A percentile compares a stretch with the other conserved stretches of the same genome.
Evolutionary conservation across 192 early-diverging fungal genomes (phyloP).

Genomic region (Backusella westeae): DNA sequence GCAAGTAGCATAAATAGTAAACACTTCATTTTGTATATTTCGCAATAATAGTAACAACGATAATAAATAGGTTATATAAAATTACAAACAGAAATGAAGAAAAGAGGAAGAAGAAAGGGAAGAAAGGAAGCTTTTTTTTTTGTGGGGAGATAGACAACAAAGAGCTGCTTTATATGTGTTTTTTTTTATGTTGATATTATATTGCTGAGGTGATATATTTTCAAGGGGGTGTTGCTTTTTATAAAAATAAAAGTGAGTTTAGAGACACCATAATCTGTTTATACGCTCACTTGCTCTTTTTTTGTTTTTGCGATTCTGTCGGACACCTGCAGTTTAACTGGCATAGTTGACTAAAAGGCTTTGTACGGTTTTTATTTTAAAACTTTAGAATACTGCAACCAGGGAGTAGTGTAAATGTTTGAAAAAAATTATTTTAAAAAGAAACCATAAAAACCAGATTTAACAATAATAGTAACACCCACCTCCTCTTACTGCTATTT

Average conservation of each 20-base stretch:
- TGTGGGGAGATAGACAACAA: background rate
- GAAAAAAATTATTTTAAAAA: background rate
- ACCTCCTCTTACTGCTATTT: slow-evolving; percentile 1
- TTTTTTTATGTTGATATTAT: background rate
- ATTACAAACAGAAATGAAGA: background rate
- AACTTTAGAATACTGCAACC: background rate
- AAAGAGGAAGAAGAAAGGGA: background rate
- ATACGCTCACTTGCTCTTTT: background rate
- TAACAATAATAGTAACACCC: background rate
- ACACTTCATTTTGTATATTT: slow-evolving; percentile 7
- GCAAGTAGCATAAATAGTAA: slow-evolving; percentile 3
- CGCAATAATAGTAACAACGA: background rate
- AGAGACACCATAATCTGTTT: background rate
- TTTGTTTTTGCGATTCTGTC: background rate
- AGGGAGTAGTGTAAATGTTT: background rate
- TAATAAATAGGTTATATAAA: slow-evolving; percentile 3
- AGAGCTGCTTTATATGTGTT: background rate
- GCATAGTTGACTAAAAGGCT: slow-evolving; percentile 3
- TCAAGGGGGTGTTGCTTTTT: background rate
- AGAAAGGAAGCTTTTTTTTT: background rate
- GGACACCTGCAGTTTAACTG: background rate
- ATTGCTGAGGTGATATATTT: background rate
- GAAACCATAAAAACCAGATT: background rate
- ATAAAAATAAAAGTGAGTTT: background rate
- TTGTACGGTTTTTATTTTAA: background rate